Percentiles rank a stretch among this genome's conserved stretches.
These are phyloP conservation scores for Fraxinus greggii DNA, from an alignment of 305 asterid genomes.

Conservation along the genomic window DNA sequence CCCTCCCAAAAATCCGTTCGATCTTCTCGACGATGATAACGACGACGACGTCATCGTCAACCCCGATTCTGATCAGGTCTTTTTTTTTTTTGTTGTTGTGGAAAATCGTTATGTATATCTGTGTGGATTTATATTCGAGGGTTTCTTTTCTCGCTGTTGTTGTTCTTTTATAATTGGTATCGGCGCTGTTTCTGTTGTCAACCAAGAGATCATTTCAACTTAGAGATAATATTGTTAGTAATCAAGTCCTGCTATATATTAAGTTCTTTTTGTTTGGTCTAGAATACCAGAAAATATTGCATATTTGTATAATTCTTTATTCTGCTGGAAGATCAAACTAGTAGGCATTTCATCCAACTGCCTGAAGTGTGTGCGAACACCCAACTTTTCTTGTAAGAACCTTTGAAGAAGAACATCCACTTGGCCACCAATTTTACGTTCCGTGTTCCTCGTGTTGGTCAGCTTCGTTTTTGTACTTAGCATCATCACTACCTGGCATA, in stretches of 20 bases:
- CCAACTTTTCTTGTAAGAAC: background rate
- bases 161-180: background rate
- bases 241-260: background rate
- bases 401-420: background rate
- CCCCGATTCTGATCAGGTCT: constrained; percentile 50
- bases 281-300: background rate
- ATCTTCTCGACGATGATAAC: constrained; percentile 61
- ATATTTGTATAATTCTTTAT: background rate
- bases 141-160: background rate
- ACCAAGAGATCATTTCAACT: background rate
- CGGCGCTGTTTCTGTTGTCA: background rate
- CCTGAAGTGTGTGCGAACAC: background rate
- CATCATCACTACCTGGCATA: background rate
- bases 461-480: background rate
- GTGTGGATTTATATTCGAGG: background rate
- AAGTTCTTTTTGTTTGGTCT: background rate
- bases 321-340: background rate
- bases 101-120: background rate
- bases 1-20: constrained; percentile 58
- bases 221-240: background rate
- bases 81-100: background rate
- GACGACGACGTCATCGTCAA: constrained; percentile 25
- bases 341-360: background rate
- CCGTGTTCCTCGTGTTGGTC: background rate
- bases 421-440: background rate